Percentiles rank a stretch among this genome's conserved stretches.
Conservation (phyloP, 2,329 filamentous ascomycete species). For the Rhynchosporium agropyri region DNA sequence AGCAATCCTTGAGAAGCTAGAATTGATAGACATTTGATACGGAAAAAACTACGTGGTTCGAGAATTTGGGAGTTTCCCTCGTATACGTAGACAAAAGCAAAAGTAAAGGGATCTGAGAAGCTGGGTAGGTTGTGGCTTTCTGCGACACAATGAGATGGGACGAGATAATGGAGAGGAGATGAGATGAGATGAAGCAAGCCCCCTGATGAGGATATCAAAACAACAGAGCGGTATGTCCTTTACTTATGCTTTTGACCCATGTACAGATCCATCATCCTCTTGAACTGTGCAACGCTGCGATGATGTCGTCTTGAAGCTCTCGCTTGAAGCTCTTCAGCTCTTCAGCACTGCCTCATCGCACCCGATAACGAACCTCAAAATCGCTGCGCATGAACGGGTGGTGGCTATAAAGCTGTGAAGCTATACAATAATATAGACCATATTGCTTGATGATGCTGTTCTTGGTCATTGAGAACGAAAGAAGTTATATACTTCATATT, state of each 20-base stretch:
- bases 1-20: constrained; percentile 5
- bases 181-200: neutral
- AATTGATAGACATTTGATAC: constrained; percentile 2
- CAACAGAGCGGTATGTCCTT: constrained; percentile 6
- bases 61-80: neutral
- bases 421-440: neutral
- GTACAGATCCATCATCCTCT: constrained; percentile 5
- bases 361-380: neutral
- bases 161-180: neutral
- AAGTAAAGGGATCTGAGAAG: too few relatives aligned
- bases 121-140: neutral
- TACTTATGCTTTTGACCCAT: constrained; percentile 8
- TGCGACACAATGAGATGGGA: neutral
- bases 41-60: neutral
- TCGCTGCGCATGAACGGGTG: constrained; percentile 2
- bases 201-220: neutral
- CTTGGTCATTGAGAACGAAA: neutral
- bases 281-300: neutral
- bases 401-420: constrained; percentile 10
- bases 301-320: constrained; percentile 1
- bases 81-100: too few relatives aligned
- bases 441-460: neutral
- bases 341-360: constrained; percentile 1
- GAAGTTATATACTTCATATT: neutral
- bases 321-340: too few relatives aligned